A percentile compares a stretch with the other conserved stretches of the same genome.
Conservation (phyloP, 169 alveolate genomes). For the Neospora caninum region DNA sequence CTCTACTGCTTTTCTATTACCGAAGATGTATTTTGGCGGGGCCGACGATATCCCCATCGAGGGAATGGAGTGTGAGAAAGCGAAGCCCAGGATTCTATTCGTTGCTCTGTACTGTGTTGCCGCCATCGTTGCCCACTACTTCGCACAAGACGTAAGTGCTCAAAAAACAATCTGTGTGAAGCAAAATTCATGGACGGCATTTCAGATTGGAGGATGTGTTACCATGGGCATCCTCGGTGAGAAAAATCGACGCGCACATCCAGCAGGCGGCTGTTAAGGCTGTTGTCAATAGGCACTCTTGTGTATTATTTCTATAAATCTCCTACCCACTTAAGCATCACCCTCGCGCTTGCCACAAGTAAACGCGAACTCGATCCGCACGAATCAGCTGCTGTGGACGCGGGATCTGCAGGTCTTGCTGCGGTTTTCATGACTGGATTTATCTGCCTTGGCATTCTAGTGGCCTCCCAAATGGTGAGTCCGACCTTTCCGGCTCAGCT, state of each 20-base stretch:
- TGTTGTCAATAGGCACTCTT: conserved; percentile 39
- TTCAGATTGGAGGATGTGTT: conserved; percentile 60
- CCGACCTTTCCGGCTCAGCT: too few relatives aligned
- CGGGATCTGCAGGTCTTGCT: conserved; percentile 53
- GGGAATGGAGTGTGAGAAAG: conserved; percentile 64
- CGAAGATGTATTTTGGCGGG: conserved; percentile 6
- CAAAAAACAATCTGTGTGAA: neutral
- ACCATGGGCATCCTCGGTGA: conserved; percentile 58
- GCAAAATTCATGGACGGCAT: neutral
- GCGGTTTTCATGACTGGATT: conserved; percentile 62
- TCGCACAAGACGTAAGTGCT: conserved; percentile 62
- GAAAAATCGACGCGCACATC: neutral
- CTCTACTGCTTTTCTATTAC: neutral
- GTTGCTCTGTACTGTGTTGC: conserved; percentile 46
- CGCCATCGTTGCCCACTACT: conserved; percentile 62
- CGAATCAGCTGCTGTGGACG: neutral
- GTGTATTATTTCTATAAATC: conserved; percentile 55
- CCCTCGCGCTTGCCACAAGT: conserved; percentile 67
- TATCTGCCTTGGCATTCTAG: conserved; percentile 58
- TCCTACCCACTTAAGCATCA: conserved; percentile 64
- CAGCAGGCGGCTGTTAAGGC: neutral
- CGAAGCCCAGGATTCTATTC: conserved; percentile 59
- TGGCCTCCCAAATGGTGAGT: conserved; percentile 54
- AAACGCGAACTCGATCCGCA: neutral
- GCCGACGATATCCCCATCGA: conserved; percentile 65